These are phyloP conservation scores for Cymbidium sinense DNA, from an alignment of 106 monocot species.

Conservation along the genomic window DNA sequence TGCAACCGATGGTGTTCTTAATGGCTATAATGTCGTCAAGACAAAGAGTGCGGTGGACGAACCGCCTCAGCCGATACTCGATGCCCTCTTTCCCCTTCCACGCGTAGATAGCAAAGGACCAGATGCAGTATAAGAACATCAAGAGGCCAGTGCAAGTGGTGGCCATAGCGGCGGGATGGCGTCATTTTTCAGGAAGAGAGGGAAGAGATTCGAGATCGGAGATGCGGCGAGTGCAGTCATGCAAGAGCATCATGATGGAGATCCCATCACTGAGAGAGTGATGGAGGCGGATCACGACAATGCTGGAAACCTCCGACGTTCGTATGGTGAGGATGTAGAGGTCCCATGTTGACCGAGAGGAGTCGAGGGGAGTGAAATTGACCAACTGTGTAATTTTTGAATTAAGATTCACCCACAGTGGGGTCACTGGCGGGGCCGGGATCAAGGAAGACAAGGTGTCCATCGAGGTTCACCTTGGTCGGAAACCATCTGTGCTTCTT, in stretches of 20 bases:
- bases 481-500: slow-evolving; percentile 30
- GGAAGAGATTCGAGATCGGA: no score
- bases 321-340: no score
- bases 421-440: no score
- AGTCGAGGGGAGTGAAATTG: slow-evolving; percentile 25
- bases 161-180: not conserved
- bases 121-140: no score
- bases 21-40: slow-evolving; percentile 61
- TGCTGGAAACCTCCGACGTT: no score
- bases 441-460: slow-evolving; percentile 26
- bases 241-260: slow-evolving; percentile 50
- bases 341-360: no score
- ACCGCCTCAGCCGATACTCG: slow-evolving; percentile 33
- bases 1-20: slow-evolving; percentile 36
- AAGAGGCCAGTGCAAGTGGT: slow-evolving; percentile 15
- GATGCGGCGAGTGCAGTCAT: slow-evolving; percentile 51
- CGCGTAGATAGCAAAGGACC: no score
- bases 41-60: slow-evolving; percentile 38
- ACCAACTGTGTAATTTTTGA: slow-evolving; percentile 33
- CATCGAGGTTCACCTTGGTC: slow-evolving; percentile 28
- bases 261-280: slow-evolving; percentile 65
- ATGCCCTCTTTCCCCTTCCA: slow-evolving; percentile 39
- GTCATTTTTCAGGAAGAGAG: slow-evolving; percentile 16
- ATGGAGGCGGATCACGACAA: slow-evolving; percentile 40
- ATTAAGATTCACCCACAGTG: slow-evolving; percentile 10